Evolutionary conservation across 257 asterid genomes (phyloP), one percentile per base, ranked within the genome.

Genomic region (Solanum bulbocastanum): DNA sequence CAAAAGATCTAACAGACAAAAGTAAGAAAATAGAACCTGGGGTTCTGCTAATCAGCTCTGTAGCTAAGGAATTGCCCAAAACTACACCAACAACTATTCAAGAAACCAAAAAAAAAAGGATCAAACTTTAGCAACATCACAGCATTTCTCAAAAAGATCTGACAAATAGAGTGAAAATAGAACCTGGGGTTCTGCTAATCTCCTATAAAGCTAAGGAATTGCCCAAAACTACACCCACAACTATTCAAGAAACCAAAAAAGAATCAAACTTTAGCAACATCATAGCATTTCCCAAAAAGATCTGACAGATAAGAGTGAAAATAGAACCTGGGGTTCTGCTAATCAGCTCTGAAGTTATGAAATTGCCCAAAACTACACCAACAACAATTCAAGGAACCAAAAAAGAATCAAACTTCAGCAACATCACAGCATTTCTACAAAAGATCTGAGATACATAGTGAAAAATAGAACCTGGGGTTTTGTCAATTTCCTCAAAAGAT

Each of bases 101-200:
- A 83, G 42, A 35, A 72, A 37, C 60, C 49, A 72, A 66, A 83
- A 66, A 83, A 66, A n/a, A 20, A 71, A 86, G 62, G 16, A 30
- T 85, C 23, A 78, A 89, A 88, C 89, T 81, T 78, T 58, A 74
- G 72, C 90, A 62, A 36, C 18, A 79, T 79, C 85, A 79, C n/a
- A 25, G 39, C 66, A 79, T 79, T 44, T 44, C 85, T 10, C 66
- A 44, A 25, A 18, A 79, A 83, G 90, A 88, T 86, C 86, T 87
- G 37, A 40, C 35, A 68, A 86, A 27, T 15, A 56, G 76, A 16
- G n/a, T 13, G 87, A 89, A 75, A 56, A 73, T 49, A 86, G 81
- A 86, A 91, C 92, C 93, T 90, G 90, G 66, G 88, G 37, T 27
- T 79, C 56, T 22, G 86, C 60, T 85, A 88, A 86, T 68, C 87